Base-by-base conservation (phyloP, 371 early-diverging fungal genomes). In the Batkoa obscura region DNA sequence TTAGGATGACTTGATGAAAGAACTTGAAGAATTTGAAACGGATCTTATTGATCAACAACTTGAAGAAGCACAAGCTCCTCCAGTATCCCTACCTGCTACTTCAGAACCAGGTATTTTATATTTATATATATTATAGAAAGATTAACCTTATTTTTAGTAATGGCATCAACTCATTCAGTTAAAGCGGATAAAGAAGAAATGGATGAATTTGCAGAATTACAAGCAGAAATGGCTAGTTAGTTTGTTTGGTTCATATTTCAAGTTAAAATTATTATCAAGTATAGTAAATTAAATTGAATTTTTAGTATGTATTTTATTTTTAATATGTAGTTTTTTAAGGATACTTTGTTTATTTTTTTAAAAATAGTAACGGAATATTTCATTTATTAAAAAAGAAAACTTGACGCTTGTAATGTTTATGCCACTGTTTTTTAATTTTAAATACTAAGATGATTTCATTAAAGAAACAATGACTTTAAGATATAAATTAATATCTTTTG, bases 11-110 rank as follows among this genome's bases (percentile, higher is more conserved):
- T 72, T 97, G 52, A 72, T 78, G 45, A 81, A 76, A 33, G 98
- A 97, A 67, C 73, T 97, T 56, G 95, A 94, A 60, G 80, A 79
- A 61, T 71, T 97, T 43, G 95, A 94, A 64, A 93, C 94, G 73
- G 90, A 90, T 64, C 86, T 88, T 59, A 66, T 94, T 58, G 91
- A 94, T 67, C 75, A 74, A 48, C 77, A 85, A 71, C 78, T 96
- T 64, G 69, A 91, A 55, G 82, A 81, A 45, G 84, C 84, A 4
- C 76, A 80, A 56, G 64, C 76, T 33, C 79, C 80, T 6, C 82
- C 77, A 37, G 65, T 80, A 8, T 68, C 68, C 48, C 68, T 75
- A 17, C 81, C 81, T 23, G 23, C 23, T 23, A 23, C 23, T 23
- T 23, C 23, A 23, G 23, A 23, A 23, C 23, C 23, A 34, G 72